These are phyloP conservation scores for Friedmanniomyces simplex DNA, from an alignment of 495 filamentous ascomycete genomes.

Conservation along the genomic window DNA sequence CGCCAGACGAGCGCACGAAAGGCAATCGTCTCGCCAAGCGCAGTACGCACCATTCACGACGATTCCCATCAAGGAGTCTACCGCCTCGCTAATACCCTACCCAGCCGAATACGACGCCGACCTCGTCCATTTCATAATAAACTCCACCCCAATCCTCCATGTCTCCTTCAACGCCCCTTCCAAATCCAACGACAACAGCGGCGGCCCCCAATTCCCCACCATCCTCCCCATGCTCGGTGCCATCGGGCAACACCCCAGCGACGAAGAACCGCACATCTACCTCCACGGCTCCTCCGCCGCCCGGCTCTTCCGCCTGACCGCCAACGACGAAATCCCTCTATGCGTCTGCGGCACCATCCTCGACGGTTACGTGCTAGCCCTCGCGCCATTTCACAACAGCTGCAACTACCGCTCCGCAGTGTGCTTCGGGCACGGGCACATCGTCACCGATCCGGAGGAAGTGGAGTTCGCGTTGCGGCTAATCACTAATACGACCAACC, in stretches of 20 bases:
- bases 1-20: conserved; percentile 19
- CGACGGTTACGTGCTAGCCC: conserved; percentile 65
- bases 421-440: conserved; percentile 61
- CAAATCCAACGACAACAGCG: conserved; percentile 12
- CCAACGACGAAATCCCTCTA: conserved; percentile 44
- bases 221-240: conserved; percentile 83
- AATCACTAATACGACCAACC: conserved; percentile 65
- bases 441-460: conserved; percentile 43
- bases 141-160: conserved; percentile 64
- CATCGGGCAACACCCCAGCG: conserved; percentile 64
- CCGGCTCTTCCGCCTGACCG: conserved; percentile 60
- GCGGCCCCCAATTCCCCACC: conserved; percentile 56
- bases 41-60: conserved; percentile 9
- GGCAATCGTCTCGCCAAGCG: conserved; percentile 14
- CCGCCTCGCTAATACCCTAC: background rate
- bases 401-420: conserved; percentile 85
- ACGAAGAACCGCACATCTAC: conserved; percentile 53
- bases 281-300: conserved; percentile 81
- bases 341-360: conserved; percentile 58
- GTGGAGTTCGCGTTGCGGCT: conserved; percentile 76
- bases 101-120: conserved; percentile 63
- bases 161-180: conserved; percentile 57
- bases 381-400: conserved; percentile 69
- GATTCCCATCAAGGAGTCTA: background rate
- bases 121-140: conserved; percentile 73